phyloP scores from a whole-genome alignment of 306 rosid genomes.

The Cicer chorassanicum region DNA sequence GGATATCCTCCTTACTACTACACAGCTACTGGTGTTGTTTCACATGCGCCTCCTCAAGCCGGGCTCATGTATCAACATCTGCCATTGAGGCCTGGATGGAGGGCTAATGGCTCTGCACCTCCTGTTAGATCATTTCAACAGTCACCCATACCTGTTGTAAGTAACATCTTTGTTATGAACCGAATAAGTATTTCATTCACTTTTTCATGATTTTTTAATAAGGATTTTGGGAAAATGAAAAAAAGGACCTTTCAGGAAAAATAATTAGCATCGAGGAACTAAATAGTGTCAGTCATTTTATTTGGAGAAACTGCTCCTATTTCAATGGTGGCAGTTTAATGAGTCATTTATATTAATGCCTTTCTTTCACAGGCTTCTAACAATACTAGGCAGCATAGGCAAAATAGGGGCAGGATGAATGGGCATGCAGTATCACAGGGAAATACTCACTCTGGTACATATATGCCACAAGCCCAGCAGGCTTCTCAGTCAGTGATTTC shows the following conservation, averaged over 20 bases:
- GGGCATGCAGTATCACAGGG: constrained; percentile 63
- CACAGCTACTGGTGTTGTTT: constrained; percentile 61
- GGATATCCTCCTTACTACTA: constrained; percentile 80
- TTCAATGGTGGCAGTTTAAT: constrained; percentile 18
- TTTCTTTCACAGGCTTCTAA: constrained; percentile 60
- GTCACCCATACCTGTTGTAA: constrained; percentile 61
- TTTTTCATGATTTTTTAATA: neutral
- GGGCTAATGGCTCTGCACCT: constrained; percentile 63
- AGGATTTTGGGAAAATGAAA: neutral
- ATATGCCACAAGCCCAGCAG: constrained; percentile 56
- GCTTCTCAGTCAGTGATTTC: constrained; percentile 48
- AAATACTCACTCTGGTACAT: constrained; percentile 48
- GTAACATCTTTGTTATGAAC: constrained; percentile 46
- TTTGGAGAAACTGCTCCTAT: constrained; percentile 28
- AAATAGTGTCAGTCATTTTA: constrained; percentile 34
- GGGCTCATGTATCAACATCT: constrained; percentile 67
- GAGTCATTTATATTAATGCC: constrained; percentile 1
- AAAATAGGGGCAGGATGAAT: constrained; percentile 74
- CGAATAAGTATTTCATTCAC: constrained; percentile 19
- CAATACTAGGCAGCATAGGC: constrained; percentile 68
- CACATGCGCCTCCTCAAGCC: constrained; percentile 64
- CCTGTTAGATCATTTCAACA: constrained; percentile 69
- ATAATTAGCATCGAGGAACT: constrained; percentile 29
- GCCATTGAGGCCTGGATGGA: constrained; percentile 76
- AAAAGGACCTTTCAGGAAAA: neutral